Percentiles rank a stretch among this genome's conserved stretches.
phyloP scores from a whole-genome alignment of 2,329 filamentous ascomycete genomes.

The Pyricularia pennisetigena region DNA sequence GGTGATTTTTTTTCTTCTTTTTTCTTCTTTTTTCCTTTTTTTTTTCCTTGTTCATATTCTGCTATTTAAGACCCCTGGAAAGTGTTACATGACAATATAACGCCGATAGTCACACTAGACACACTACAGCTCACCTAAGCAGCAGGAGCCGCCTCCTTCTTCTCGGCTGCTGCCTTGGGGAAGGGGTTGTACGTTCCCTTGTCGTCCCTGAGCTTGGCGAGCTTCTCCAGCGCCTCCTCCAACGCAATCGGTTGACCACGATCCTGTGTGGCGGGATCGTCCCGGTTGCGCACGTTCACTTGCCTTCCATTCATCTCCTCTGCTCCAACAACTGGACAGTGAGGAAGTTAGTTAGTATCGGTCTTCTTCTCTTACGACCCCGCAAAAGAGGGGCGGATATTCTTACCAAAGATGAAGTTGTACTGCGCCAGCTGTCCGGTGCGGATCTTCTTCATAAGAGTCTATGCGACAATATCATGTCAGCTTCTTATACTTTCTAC shows the following conservation, averaged over 20 bases:
- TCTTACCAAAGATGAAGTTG: constrained; percentile 69
- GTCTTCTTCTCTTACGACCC: not conserved
- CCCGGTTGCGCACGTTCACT: constrained; percentile 15
- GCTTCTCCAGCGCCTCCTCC: constrained; percentile 45
- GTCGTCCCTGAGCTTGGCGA: constrained; percentile 40
- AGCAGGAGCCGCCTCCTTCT: constrained; percentile 3
- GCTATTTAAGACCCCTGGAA: not conserved
- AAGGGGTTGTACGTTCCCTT: constrained; percentile 27
- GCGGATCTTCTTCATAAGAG: constrained; percentile 82
- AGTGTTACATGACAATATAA: not conserved
- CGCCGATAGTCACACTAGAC: not conserved
- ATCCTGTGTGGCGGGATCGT: constrained; percentile 48
- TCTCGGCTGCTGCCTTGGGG: constrained; percentile 12
- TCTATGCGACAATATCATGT: constrained; percentile 21
- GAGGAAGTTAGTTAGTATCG: not conserved
- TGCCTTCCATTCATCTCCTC: constrained; percentile 15
- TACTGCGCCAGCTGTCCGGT: constrained; percentile 73
- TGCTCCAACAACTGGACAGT: constrained; percentile 11
- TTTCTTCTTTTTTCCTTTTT: not conserved
- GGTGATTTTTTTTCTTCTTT: not conserved
- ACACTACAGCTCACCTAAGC: not conserved
- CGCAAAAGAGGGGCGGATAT: not conserved
- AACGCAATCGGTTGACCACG: constrained; percentile 49
- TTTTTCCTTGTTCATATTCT: not conserved
- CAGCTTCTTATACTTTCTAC: not conserved